A percentile compares a stretch with the other conserved stretches of the same genome.
These are phyloP conservation scores for Candida tammaniensis DNA, from an alignment of 805 yeast species.

Conservation along the genomic window DNA sequence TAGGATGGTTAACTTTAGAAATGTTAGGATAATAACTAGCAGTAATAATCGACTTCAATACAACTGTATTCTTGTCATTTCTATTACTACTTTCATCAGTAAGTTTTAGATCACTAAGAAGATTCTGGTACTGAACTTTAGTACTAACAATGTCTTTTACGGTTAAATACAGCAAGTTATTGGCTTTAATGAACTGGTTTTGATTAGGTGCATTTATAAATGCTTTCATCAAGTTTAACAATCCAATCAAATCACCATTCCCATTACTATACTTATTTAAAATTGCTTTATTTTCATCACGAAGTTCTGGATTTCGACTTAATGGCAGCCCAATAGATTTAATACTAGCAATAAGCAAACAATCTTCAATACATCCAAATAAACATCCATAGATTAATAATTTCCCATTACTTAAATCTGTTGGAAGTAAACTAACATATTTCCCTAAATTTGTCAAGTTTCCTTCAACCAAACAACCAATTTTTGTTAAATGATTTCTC, in stretches of 20 bases:
- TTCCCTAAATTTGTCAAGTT: constrained; percentile 72
- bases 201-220: constrained; percentile 27
- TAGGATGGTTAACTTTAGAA: constrained; percentile 79
- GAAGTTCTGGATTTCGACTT: constrained; percentile 54
- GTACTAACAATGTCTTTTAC: constrained; percentile 73
- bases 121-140: constrained; percentile 62
- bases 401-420: constrained; percentile 84
- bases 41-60: constrained; percentile 67
- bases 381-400: constrained; percentile 74
- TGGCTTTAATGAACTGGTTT: constrained; percentile 47
- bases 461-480: constrained; percentile 64
- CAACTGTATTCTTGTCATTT: constrained; percentile 46
- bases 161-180: constrained; percentile 59
- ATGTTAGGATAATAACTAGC: constrained; percentile 83
- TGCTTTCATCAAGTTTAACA: constrained; percentile 54
- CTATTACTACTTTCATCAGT: constrained; percentile 41
- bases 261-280: constrained; percentile 43
- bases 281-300: constrained; percentile 58
- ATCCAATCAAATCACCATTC: constrained; percentile 75
- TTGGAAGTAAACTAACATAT: constrained; percentile 78
- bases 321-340: constrained; percentile 76
- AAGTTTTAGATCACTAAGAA: constrained; percentile 77
- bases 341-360: constrained; percentile 79
- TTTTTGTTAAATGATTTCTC: constrained; percentile 50
- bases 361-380: constrained; percentile 75